Percentiles rank a stretch among this genome's conserved stretches.
Conservation (phyloP, 2,329 filamentous ascomycete genomes). For the Xylaria sp. region DNA sequence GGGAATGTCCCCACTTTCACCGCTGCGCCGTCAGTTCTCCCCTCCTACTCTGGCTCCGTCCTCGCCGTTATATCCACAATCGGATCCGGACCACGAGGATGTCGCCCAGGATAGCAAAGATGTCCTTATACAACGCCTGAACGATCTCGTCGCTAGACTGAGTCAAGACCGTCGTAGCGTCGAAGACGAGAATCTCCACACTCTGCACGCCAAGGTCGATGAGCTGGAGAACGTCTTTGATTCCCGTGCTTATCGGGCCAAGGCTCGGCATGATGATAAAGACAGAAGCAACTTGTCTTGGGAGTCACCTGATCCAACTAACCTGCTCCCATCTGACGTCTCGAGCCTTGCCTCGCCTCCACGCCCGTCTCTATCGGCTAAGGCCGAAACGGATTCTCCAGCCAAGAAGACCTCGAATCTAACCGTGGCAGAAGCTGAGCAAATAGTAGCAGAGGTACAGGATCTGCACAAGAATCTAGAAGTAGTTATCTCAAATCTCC, state of each 20-base stretch:
- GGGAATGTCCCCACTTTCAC: slow-evolving; percentile 47
- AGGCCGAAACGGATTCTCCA: background rate
- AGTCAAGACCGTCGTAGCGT: slow-evolving; percentile 40
- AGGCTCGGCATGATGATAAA: slow-evolving; percentile 22
- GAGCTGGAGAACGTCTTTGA: slow-evolving; percentile 54
- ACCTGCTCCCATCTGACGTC: slow-evolving; percentile 35
- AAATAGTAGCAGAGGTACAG: slow-evolving; percentile 54
- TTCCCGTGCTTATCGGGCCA: slow-evolving; percentile 32
- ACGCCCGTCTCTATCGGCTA: slow-evolving; percentile 35
- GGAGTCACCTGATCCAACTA: slow-evolving; percentile 50
- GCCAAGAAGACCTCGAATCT: slow-evolving; percentile 19
- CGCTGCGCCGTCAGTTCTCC: slow-evolving; percentile 43
- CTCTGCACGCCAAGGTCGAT: slow-evolving; percentile 56
- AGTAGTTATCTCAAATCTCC: slow-evolving; percentile 61
- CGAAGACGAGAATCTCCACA: slow-evolving; percentile 49
- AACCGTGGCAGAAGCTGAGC: slow-evolving; percentile 46
- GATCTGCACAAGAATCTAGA: slow-evolving; percentile 63
- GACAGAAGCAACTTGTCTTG: slow-evolving; percentile 40
- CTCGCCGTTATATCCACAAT: slow-evolving; percentile 39
- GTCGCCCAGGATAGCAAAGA: slow-evolving; percentile 55
- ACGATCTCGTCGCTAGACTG: slow-evolving; percentile 44
- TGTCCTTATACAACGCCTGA: slow-evolving; percentile 58
- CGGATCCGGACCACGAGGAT: slow-evolving; percentile 43
- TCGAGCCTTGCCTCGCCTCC: slow-evolving; percentile 37
- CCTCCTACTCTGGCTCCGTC: slow-evolving; percentile 36